A percentile compares a stretch with the other conserved stretches of the same genome.
phyloP scores from a whole-genome alignment of 2,329 filamentous ascomycete species.

The Intubia oerlemansii region DNA sequence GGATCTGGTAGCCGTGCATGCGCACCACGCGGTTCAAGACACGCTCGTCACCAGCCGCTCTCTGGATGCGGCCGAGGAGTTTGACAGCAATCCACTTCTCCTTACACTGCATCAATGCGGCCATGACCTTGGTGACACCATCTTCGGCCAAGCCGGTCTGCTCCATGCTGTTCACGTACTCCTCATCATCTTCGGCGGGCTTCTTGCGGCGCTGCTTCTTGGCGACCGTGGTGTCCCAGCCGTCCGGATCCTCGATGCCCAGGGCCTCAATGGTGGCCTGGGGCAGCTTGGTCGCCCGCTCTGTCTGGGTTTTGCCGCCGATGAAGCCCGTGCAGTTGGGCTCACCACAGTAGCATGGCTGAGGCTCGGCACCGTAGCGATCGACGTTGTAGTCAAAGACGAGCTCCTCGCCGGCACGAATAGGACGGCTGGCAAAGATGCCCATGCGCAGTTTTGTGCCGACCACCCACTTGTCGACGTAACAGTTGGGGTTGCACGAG shows the following conservation, averaged over 20 bases:
- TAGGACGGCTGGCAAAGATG: conserved; percentile 75
- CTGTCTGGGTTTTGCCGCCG: conserved; percentile 92
- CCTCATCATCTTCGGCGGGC: conserved; percentile 74
- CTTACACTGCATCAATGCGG: conserved; percentile 88
- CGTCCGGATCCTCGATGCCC: conserved; percentile 79
- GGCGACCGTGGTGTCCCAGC: conserved; percentile 76
- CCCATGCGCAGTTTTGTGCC: conserved; percentile 96
- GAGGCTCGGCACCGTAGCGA: conserved; percentile 87
- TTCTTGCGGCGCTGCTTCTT: conserved; percentile 90
- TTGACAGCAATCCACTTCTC: conserved; percentile 99
- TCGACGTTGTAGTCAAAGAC: conserved; percentile 99
- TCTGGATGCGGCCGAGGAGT: conserved; percentile 70
- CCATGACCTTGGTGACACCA: conserved; percentile 86
- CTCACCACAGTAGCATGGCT: conserved; percentile 92
- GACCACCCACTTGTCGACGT: conserved; percentile 98
- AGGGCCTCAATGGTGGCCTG: conserved; percentile 82
- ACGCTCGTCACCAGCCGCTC: conserved; percentile 56
- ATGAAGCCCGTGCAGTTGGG: conserved; percentile 91
- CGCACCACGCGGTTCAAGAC: conserved; percentile 77
- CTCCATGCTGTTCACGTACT: conserved; percentile 80
- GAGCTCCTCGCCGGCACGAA: conserved; percentile 78
- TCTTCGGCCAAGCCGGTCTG: conserved; percentile 60
- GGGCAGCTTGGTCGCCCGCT: conserved; percentile 79
- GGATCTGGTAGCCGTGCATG: conserved; percentile 92
- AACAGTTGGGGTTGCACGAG: conserved; percentile 96